Evolutionary conservation across 225 moss, liverwort and hornwort genomes (phyloP), one percentile per base, ranked within the genome.

Genomic region (Physcomitrium patens): DNA sequence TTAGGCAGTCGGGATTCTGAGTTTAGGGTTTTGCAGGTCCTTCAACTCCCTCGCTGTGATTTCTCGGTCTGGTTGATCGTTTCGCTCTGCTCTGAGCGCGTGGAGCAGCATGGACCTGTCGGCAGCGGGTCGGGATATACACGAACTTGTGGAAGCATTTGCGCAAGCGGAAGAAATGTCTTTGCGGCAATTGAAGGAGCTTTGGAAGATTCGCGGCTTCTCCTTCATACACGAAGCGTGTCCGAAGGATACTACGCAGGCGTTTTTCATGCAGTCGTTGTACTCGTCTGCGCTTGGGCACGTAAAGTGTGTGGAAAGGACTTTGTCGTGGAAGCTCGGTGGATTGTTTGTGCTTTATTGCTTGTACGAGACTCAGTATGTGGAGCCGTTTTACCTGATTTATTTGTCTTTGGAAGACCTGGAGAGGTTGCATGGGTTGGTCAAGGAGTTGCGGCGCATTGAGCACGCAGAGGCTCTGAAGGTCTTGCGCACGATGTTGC

Each of bases 151-250:
- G 22, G 67, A 54, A 3, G 80, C 81, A 8, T 89, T 83, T 42
- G 85, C 83, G 3, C 12, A 74, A 16, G 76, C 72, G n/a, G 83
- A 87, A 8, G 83, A 82, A 44, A 90, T 70, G 19, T 80, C 81
- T 20, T 69, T 97, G 37, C 16, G 31, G n/a, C 84, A 89, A 20
- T 42, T 97, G 68, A 94, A 90, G 72, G 83, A 88, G 58, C 78
- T 97, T 0, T 97, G 96, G 96, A 88, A 78, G 69, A 72, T 24
- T 1, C 88, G 87, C 44, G 89, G 87, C 20, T 97, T 97, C 69
- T 90, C 96, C 8, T 97, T 97, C 85, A 97, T 97, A 22, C 92
- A 92, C 44, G 94, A 94, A 67, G 91, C 96, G 0, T 86, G 92
- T 59, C 96, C 96, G 10, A 97, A 97, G 85, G 96, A 97, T 73